Conservation (phyloP, 768 basidiomycete species). For the Chalciporus pseudorubinellus region DNA sequence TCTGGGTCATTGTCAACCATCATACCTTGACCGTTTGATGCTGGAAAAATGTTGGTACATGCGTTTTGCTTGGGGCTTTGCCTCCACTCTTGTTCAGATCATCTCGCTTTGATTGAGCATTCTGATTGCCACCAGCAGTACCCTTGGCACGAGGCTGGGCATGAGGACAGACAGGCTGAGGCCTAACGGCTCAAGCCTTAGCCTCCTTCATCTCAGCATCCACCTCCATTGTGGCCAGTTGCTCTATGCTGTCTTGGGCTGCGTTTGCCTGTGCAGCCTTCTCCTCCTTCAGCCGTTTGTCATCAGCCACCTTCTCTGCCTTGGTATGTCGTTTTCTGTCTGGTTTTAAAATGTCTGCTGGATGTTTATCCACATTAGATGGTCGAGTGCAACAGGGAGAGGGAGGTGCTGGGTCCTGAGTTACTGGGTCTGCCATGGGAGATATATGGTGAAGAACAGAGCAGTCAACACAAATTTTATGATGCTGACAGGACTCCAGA, state of each 20-base stretch:
- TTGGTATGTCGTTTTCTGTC: slow-evolving; percentile 2
- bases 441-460: too few relatives aligned
- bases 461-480: too few relatives aligned
- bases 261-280: neutral
- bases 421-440: neutral
- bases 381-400: neutral
- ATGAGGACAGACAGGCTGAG: neutral
- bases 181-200: neutral
- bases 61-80: too few relatives aligned
- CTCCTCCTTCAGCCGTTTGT: slow-evolving; percentile 2
- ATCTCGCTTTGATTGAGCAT: neutral
- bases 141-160: neutral
- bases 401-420: neutral
- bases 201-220: neutral
- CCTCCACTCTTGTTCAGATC: too few relatives aligned
- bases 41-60: too few relatives aligned
- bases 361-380: slow-evolving; percentile 2
- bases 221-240: slow-evolving; percentile 1
- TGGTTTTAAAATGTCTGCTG: slow-evolving; percentile 3
- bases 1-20: too few relatives aligned
- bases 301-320: slow-evolving; percentile 7
- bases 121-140: neutral
- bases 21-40: too few relatives aligned
- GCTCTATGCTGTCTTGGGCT: neutral
- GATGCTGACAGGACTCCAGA: too few relatives aligned